Evolutionary conservation across 441 rosid genomes (phyloP).

Genomic region (Capsella rubella): DNA sequence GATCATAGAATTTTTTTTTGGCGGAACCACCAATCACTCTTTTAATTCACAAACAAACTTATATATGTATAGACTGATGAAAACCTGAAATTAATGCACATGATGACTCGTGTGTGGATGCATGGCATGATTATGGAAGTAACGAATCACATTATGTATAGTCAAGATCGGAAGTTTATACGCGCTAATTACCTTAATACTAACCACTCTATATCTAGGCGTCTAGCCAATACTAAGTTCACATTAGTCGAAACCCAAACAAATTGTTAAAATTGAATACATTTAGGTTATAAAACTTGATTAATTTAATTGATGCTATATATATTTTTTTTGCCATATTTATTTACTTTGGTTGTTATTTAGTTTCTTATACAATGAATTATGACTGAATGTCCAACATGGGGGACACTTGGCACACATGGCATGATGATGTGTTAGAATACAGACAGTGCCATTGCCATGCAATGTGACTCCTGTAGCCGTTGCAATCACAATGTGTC

Average conservation of each 20-base stretch:
- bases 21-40: background rate
- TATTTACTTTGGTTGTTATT: background rate
- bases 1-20: background rate
- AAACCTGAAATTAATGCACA: background rate
- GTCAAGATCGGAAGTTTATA: background rate
- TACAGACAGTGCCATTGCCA: background rate
- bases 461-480: slow-evolving; percentile 14
- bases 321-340: too few relatives aligned
- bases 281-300: too few relatives aligned
- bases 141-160: background rate
- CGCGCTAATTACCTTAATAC: background rate
- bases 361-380: background rate
- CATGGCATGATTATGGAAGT: background rate
- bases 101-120: background rate
- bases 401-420: background rate
- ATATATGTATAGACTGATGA: background rate
- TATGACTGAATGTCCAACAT: background rate
- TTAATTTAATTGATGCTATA: too few relatives aligned
- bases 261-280: too few relatives aligned
- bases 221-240: background rate
- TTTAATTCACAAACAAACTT: background rate
- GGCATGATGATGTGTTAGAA: slow-evolving; percentile 6
- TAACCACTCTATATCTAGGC: background rate
- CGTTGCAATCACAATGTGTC: slow-evolving; percentile 3
- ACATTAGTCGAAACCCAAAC: background rate